Percentiles rank a stretch among this genome's conserved stretches.
These are phyloP conservation scores for Urostyla sp. DNA, from an alignment of 73 alveolate species.

Conservation along the genomic window DNA sequence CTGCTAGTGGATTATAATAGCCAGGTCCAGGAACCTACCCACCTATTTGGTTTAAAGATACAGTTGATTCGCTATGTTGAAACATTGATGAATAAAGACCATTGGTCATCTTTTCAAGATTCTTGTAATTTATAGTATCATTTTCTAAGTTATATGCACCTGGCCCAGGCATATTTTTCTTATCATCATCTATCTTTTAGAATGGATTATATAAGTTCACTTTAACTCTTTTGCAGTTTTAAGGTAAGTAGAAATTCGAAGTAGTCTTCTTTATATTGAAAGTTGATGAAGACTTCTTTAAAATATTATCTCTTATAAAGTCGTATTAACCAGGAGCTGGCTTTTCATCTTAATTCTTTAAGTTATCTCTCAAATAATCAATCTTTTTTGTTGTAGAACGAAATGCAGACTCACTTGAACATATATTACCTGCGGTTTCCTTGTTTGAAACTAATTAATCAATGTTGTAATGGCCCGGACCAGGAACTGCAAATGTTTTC, in stretches of 20 bases:
- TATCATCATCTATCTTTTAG: conserved; percentile 51
- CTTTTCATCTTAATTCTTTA: conserved; percentile 22
- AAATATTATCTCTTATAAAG: conserved; percentile 24
- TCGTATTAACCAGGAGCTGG: conserved; percentile 70
- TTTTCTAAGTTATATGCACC: conserved; percentile 51
- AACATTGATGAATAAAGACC: conserved; percentile 52
- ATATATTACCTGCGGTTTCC: background rate
- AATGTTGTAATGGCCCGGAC: conserved; percentile 21
- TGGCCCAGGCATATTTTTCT: conserved; percentile 57
- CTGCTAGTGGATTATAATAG: conserved; percentile 2
- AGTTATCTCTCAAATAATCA: conserved; percentile 6
- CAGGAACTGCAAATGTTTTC: no score
- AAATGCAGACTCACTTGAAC: conserved; percentile 52
- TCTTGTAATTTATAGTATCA: conserved; percentile 34
- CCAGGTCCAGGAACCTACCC: conserved; percentile 52
- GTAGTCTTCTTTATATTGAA: conserved; percentile 43
- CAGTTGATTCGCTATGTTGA: background rate
- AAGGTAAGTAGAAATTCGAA: conserved; percentile 41
- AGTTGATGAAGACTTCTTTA: conserved; percentile 50
- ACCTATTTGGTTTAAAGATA: background rate
- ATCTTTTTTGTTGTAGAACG: conserved; percentile 27
- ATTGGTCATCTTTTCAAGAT: conserved; percentile 42
- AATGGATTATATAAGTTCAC: conserved; percentile 72
- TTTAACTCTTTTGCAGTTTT: conserved; percentile 66
- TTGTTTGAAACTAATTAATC: conserved; percentile 13